phyloP scores from a whole-genome alignment of 2,329 filamentous ascomycete genomes.

The Sporothrix sp. region DNA sequence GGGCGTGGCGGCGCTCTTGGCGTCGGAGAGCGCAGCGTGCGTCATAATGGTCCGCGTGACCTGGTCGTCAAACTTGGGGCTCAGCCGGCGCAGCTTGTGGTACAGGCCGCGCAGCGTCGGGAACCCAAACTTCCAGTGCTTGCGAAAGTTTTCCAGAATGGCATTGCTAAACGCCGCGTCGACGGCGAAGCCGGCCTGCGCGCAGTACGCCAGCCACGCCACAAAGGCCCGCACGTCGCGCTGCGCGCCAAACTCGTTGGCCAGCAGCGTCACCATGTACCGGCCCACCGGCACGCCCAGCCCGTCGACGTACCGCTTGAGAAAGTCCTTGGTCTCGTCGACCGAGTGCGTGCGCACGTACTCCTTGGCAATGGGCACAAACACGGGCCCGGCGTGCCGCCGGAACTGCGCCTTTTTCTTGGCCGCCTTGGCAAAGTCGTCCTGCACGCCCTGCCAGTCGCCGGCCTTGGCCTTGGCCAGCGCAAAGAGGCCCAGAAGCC shows the following conservation, averaged over 20 bases:
- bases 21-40: constrained; percentile 26
- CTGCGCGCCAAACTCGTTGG: constrained; percentile 32
- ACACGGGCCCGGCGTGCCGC: constrained; percentile 24
- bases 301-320: constrained; percentile 35
- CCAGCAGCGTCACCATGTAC: constrained; percentile 33
- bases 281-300: constrained; percentile 28
- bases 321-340: constrained; percentile 31
- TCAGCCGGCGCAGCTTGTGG: constrained; percentile 25
- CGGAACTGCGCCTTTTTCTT: constrained; percentile 6
- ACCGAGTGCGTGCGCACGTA: constrained; percentile 31
- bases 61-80: constrained; percentile 26
- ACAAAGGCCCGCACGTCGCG: constrained; percentile 31
- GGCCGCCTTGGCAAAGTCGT: constrained; percentile 22
- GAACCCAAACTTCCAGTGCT: constrained; percentile 30
- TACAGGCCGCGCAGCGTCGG: constrained; percentile 27
- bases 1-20: constrained; percentile 13
- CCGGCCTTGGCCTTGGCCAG: constrained; percentile 28
- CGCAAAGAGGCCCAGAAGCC: constrained; percentile 29
- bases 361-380: constrained; percentile 31
- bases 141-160: constrained; percentile 30
- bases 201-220: constrained; percentile 33
- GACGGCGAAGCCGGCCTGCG: constrained; percentile 26
- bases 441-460: constrained; percentile 32
- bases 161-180: constrained; percentile 31
- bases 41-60: constrained; percentile 32